phyloP scores from a whole-genome alignment of 2,329 filamentous ascomycete species.

The Fusarium sp. region DNA sequence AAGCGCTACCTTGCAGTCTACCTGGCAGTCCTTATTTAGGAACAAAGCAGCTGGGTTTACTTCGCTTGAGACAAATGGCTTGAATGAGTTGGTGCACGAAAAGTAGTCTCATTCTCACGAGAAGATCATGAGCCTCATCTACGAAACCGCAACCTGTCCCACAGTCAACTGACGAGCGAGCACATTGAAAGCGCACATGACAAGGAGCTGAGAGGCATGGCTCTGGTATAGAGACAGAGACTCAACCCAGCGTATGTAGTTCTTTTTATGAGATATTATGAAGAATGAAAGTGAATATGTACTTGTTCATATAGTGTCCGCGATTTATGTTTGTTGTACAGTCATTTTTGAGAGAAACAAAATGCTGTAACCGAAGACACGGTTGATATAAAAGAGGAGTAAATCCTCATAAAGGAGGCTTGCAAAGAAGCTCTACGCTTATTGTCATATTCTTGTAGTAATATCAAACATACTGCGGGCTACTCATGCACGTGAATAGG shows the following conservation, averaged over 20 bases:
- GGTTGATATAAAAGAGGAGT: background rate
- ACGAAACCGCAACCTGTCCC: no score
- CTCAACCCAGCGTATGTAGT: background rate
- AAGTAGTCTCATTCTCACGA: no score
- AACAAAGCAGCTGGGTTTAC: no score
- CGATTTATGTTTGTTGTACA: background rate
- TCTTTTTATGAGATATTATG: background rate
- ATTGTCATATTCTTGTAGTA: background rate
- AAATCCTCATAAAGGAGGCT: background rate
- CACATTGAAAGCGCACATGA: background rate
- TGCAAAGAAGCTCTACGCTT: background rate
- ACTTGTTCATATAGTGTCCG: background rate
- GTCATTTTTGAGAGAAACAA: background rate
- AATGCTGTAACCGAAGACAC: background rate
- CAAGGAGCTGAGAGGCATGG: background rate
- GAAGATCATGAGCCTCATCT: no score
- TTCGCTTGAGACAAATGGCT: no score
- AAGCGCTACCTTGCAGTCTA: no score
- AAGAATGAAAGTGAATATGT: background rate
- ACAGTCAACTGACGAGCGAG: background rate
- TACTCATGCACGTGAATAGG: conserved; percentile 15
- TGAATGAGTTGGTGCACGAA: no score
- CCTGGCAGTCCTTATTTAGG: no score
- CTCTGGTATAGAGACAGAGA: background rate
- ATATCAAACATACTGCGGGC: background rate